A percentile compares a stretch with the other conserved stretches of the same genome.
These are phyloP conservation scores for Perilla frutescens DNA, from an alignment of 257 asterid genomes.

Conservation along the genomic window DNA sequence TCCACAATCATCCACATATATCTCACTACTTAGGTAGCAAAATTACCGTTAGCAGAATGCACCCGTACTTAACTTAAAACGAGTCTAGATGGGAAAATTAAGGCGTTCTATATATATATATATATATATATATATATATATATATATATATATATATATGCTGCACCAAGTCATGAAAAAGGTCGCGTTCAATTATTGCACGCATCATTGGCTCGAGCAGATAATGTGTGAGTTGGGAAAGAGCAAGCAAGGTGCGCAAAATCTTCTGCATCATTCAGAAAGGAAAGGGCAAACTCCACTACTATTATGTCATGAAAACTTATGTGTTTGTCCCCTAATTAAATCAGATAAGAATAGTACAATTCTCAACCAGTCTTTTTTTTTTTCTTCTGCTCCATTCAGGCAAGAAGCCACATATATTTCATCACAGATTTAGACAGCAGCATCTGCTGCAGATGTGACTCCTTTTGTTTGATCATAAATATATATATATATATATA, in stretches of 20 bases:
- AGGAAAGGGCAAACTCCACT: constrained; percentile 28
- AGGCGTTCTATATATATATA: neutral
- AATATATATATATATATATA: too few relatives aligned
- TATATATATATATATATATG: neutral
- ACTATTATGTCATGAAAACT: constrained; percentile 28
- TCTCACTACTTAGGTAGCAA: neutral
- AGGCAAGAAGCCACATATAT: constrained; percentile 23
- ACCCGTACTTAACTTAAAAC: too few relatives aligned
- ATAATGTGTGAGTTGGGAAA: constrained; percentile 32
- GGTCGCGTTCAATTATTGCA: constrained; percentile 40
- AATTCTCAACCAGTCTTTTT: constrained; percentile 25
- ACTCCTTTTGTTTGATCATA: constrained; percentile 28
- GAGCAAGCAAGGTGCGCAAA: constrained; percentile 37
- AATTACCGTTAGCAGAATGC: too few relatives aligned
- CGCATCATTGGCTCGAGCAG: constrained; percentile 44
- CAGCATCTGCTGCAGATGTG: constrained; percentile 28
- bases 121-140: neutral
- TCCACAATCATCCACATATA: neutral
- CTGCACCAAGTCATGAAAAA: too few relatives aligned
- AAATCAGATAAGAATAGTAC: constrained; percentile 20
- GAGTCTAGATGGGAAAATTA: neutral
- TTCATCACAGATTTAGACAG: constrained; percentile 22
- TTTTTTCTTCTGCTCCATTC: constrained; percentile 23
- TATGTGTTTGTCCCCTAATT: constrained; percentile 28
- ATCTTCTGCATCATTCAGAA: constrained; percentile 27